Evolutionary conservation across 2,329 filamentous ascomycete species (phyloP).

Genomic region (Beauveria caledonica): DNA sequence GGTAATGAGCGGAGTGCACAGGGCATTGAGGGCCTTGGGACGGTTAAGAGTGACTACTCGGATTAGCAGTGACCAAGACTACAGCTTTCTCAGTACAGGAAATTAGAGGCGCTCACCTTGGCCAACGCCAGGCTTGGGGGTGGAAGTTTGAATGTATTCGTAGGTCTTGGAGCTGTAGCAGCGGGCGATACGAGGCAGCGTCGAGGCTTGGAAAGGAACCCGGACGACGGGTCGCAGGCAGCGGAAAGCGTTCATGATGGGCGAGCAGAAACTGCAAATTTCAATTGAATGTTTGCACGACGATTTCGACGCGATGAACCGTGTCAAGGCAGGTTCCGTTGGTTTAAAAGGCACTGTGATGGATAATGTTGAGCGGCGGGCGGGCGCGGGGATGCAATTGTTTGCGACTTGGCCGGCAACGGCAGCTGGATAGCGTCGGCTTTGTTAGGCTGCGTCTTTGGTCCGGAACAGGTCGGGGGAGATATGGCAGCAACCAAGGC

Average conservation of each 20-base stretch:
- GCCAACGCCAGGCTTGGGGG: slow-evolving; percentile 80
- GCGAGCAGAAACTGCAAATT: background rate
- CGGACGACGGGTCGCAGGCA: slow-evolving; percentile 51
- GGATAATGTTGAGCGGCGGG: slow-evolving; percentile 2
- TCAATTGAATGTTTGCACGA: background rate
- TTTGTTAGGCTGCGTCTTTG: background rate
- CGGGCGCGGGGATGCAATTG: slow-evolving; percentile 8
- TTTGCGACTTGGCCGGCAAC: slow-evolving; percentile 7
- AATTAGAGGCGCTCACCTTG: slow-evolving; percentile 52
- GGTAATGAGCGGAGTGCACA: slow-evolving; percentile 80
- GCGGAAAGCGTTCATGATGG: slow-evolving; percentile 45
- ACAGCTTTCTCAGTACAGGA: background rate
- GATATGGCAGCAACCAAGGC: background rate
- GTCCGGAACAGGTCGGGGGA: background rate
- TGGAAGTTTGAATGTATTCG: slow-evolving; percentile 74
- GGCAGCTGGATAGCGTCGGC: slow-evolving; percentile 11
- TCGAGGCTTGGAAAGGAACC: slow-evolving; percentile 43
- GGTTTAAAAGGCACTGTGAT: background rate
- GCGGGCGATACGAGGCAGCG: slow-evolving; percentile 47
- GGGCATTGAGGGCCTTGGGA: slow-evolving; percentile 90
- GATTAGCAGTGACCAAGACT: background rate
- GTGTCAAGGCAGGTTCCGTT: background rate
- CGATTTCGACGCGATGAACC: background rate
- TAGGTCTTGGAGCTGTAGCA: slow-evolving; percentile 52
- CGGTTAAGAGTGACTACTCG: slow-evolving; percentile 81